Base-by-base conservation (phyloP, 306 rosid genomes). In the Lithocarpus polystachyus region DNA sequence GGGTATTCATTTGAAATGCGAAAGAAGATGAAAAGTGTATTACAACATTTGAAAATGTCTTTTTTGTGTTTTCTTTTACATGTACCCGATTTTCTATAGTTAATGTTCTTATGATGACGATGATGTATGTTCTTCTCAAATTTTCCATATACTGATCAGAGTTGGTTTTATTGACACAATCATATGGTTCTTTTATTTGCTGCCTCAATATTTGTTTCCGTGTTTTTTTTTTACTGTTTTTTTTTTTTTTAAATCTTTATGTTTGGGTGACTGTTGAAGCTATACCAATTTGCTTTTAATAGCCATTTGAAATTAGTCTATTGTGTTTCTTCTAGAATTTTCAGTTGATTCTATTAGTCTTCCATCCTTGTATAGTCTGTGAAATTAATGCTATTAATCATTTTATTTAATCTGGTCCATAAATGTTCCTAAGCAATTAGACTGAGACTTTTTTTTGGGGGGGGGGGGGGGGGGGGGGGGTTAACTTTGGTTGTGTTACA, bases 361-460 rank as follows among this genome's bases (percentile, higher is more conserved):
- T 45, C 14, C 60, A 35, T 51, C 59, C 73, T 75, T 31, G 53
- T 55, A 62, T 29, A 40, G 45, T 40, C 45, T 7, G 82, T 54
- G 61, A 76, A 37, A 73, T 70, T 70, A 59, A 62, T 70, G 68
- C 24, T 56, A 78, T 80, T 48, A 26, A 71, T 24, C 26, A 4
- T 35, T 14, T 2, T 77, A 77, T 65, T 64, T 24, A 77, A 72
- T 77, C 76, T 82, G 85, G 79, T 80, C 84, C 84, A 61, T 76
- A 80, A 72, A 78, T 88, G 77, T 80, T 81, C 79, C 67, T 83
- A 43, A 33, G 67, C 65, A 51, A 71, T 60, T 75, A 77, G 61
- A 40, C 53, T 64, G 77, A 62, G 74, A 79, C 4, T 80, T 60
- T 40, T 20, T 83, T 71, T 45, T 4, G 31, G 31, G 31, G 31